A percentile compares a stretch with the other conserved stretches of the same genome.
These are phyloP conservation scores for Wallacemonas sp. DNA, from an alignment of 208 protist species.

Conservation along the genomic window DNA sequence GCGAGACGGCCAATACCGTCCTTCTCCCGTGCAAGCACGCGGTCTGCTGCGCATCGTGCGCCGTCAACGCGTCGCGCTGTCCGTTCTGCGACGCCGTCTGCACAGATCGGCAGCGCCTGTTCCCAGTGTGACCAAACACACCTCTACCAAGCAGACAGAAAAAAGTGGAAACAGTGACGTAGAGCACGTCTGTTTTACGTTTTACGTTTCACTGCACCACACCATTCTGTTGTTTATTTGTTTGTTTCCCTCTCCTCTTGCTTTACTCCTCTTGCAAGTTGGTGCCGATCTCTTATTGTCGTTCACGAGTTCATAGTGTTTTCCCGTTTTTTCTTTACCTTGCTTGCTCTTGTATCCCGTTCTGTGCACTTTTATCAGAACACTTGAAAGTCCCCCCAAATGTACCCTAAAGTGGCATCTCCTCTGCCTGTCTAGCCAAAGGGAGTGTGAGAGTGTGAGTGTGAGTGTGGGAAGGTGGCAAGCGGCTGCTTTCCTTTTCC, in stretches of 20 bases:
- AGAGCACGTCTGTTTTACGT: neutral
- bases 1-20: slow-evolving; percentile 38
- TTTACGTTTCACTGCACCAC: neutral
- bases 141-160: no score
- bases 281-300: no score
- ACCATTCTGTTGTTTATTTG: neutral
- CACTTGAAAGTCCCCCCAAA: neutral
- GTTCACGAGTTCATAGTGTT: no score
- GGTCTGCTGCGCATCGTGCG: slow-evolving; percentile 49
- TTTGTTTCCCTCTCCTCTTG: slow-evolving; percentile 5
- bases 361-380: neutral
- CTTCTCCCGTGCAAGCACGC: slow-evolving; percentile 54
- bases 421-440: no score
- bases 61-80: slow-evolving; percentile 37
- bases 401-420: no score
- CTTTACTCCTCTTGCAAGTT: neutral
- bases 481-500: no score
- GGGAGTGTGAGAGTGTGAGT: no score
- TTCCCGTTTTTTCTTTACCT: no score
- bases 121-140: slow-evolving; percentile 34
- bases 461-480: no score
- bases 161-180: no score
- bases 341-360: no score
- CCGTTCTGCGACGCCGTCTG: slow-evolving; percentile 45
- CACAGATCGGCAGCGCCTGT: slow-evolving; percentile 32